Evolutionary conservation across 441 rosid genomes (phyloP), one percentile per base, ranked within the genome.

Genomic region (Pelargonium fulgidum): DNA sequence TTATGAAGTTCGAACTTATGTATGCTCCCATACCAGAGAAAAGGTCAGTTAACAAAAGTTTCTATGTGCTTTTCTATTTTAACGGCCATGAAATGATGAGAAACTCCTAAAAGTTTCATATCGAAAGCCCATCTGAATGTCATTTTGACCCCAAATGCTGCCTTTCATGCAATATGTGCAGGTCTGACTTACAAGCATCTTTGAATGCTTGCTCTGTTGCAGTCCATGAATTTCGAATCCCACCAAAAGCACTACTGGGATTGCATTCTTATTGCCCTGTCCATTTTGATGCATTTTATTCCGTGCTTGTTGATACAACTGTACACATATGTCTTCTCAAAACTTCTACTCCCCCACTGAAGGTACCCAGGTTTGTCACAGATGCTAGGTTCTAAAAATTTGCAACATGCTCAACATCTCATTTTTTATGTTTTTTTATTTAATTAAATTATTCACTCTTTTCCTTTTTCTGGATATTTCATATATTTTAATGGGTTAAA

Each of bases 191-290:
- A 67, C 83, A 75, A 71, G 79, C 90, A 71, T 75, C 77, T 75
- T 75, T 84, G 47, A 85, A 89, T 75, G 72, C 87, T 76, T 75
- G 77, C 68, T 78, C 87, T 72, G 86, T 87, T 64, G 79, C 99
- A 3, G 76, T 85, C 70, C 99, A 91, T 74, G 96, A 93, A 76
- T 93, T 91, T 33, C 84, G 96, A n/a, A 83, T 94, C 75, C 97
- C 97, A 67, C 87, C 93, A 16, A 91, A 87, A 80, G 97, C 99
- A 73, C 96, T 94, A 77, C 69, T 87, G 20, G 99, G 97, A 71
- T 68, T 90, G 84, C 97, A 91, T 83, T 92, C 96, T 14, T 94
- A 91, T 72, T 94, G 95, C 82, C 97, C 97, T 56, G 87, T 94
- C 64, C 88, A 90, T 79, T 91, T 94, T 78, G 97, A 91, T 80